Base-by-base conservation (phyloP, 2,329 filamentous ascomycete genomes). In the Huntiella bhutanensis region DNA sequence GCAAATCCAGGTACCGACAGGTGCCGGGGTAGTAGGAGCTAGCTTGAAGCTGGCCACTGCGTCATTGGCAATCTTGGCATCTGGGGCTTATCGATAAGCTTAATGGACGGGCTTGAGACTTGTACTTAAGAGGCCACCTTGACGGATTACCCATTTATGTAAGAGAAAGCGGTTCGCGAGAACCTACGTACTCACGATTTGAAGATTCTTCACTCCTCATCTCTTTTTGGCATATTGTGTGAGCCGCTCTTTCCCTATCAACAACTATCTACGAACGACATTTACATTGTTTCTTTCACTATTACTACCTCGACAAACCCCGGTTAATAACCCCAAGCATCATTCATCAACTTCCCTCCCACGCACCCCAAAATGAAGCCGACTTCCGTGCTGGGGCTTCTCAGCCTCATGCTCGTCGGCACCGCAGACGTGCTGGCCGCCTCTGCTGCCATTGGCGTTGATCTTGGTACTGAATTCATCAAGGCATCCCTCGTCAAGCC, bases 401-500 rank as follows among this genome's bases (percentile, higher is more conserved):
- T 49, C 5, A 45, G 44, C 32, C 17, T 49, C 12, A 43, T 45
- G 13, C 60, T 68, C 49, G 53, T 68, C 46, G 66, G 68, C 51
- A 62, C 63, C 22, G 57, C 63, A 40, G 62, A 73, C 53, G 70
- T 69, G 37, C 64, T 70, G 37, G 72, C 71, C 19, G 64, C 65
- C 43, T 67, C 84, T 6, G 84, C 85, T 45, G 87, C 96, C 13
- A 69, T 98, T 16, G 91, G 91, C 52, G 74, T 98, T 56, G 91
- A 98, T 63, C 71, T 98, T 46, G 91, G 91, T 54, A 95, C 91
- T 48, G 85, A 94, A 61, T 95, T 93, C 65, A 82, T 98, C 66
- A 98, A 96, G 68, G 88, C 88, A 22, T 79, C 83, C 11, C 75
- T 98, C 37, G 88, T 98, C 51, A 96, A 96, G 66, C 91, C 91